Conservation (phyloP, 106 monocot species). For the Dendrobium officinale region DNA sequence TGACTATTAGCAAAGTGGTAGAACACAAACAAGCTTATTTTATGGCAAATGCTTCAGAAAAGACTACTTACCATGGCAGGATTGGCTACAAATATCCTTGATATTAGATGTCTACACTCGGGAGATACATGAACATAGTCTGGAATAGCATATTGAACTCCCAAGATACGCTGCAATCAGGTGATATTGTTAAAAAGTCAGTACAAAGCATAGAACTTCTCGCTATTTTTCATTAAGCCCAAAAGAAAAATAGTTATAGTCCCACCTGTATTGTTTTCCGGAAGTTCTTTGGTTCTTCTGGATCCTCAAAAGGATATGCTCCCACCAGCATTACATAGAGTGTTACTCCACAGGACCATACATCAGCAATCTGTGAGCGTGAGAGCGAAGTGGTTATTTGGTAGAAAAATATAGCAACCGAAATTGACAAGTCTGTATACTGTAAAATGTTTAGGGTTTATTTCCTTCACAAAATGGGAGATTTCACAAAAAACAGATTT, state of each 20-base stretch:
- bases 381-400: background rate
- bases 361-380: slow-evolving; percentile 9
- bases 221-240: background rate
- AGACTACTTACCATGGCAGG: slow-evolving; percentile 53
- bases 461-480: background rate
- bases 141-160: slow-evolving; percentile 80
- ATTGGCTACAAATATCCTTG: slow-evolving; percentile 74
- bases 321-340: slow-evolving; percentile 16
- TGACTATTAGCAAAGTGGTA: too few relatives aligned
- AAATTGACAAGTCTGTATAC: background rate
- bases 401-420: background rate
- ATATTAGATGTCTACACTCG: slow-evolving; percentile 55
- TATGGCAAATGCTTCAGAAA: background rate
- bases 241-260: background rate
- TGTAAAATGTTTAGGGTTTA: background rate
- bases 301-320: slow-evolving; percentile 14
- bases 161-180: slow-evolving; percentile 60
- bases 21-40: too few relatives aligned
- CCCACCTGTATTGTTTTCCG: slow-evolving; percentile 6
- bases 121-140: slow-evolving; percentile 77
- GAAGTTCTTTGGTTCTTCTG: slow-evolving; percentile 13
- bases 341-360: slow-evolving; percentile 15
- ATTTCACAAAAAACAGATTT: background rate
- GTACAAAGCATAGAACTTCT: background rate
- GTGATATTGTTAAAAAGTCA: background rate